Conservation (phyloP, 208 protist species). For the Leishmania martiniquensis region DNA sequence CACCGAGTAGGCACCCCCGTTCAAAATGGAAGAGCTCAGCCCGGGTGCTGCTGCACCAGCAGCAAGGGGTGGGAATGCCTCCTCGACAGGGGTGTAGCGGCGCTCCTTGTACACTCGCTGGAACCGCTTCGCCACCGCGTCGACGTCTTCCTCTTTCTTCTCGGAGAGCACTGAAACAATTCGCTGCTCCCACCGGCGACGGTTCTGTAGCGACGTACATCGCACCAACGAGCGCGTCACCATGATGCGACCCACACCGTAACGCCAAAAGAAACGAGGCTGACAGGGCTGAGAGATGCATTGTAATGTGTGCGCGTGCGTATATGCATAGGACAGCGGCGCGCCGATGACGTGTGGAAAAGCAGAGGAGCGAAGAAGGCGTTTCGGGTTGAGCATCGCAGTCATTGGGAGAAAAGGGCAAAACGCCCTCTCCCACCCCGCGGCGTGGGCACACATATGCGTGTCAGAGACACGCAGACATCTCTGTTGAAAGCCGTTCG, state of each 20-base stretch:
- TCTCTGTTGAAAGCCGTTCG: no score
- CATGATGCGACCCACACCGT: slow-evolving; percentile 5
- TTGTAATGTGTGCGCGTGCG: background rate
- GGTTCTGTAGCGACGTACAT: slow-evolving; percentile 52
- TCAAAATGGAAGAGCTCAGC: background rate
- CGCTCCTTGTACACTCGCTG: slow-evolving; percentile 85
- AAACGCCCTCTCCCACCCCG: background rate
- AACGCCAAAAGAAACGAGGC: background rate
- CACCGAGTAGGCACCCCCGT: background rate
- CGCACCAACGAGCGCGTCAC: slow-evolving; percentile 16
- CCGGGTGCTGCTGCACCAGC: background rate
- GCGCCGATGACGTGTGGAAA: background rate
- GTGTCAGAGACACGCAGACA: background rate
- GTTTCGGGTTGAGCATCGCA: background rate
- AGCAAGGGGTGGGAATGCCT: slow-evolving; percentile 73
- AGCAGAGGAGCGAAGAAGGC: background rate
- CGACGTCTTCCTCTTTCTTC: slow-evolving; percentile 55
- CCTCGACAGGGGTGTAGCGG: slow-evolving; percentile 81
- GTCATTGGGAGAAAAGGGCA: background rate
- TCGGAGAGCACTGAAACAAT: slow-evolving; percentile 74
- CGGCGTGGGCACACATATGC: background rate
- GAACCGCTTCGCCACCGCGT: slow-evolving; percentile 76
- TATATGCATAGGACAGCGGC: background rate
- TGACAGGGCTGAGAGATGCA: background rate
- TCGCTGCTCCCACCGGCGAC: slow-evolving; percentile 89